These are phyloP conservation scores for Aspergillus ustus DNA, from an alignment of 2,329 filamentous ascomycete species.

Conservation along the genomic window DNA sequence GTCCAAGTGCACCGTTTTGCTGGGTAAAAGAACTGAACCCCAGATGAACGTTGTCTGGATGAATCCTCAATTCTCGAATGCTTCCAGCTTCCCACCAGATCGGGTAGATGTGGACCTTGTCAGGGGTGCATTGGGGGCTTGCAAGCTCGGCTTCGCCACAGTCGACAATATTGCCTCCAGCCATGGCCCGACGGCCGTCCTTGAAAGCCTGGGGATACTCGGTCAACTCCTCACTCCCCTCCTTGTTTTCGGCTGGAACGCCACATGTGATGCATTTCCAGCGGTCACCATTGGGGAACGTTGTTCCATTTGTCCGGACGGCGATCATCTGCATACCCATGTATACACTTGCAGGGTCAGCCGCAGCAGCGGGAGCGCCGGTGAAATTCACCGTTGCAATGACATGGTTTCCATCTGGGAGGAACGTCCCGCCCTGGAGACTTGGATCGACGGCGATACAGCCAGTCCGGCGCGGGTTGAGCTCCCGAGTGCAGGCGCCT, in stretches of 20 bases:
- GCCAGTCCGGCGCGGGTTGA: background rate
- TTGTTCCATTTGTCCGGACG: constrained; percentile 47
- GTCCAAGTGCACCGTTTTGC: constrained; percentile 7
- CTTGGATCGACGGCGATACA: background rate
- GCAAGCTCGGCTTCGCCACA: constrained; percentile 40
- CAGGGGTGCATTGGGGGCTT: constrained; percentile 43
- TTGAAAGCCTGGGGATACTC: constrained; percentile 53
- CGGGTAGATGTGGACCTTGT: constrained; percentile 46
- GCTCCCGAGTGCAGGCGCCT: background rate
- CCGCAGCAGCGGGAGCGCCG: constrained; percentile 47
- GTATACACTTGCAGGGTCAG: constrained; percentile 48
- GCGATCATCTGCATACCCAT: constrained; percentile 48
- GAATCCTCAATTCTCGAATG: background rate
- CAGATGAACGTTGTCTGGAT: background rate
- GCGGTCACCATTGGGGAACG: constrained; percentile 50
- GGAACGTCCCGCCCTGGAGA: background rate
- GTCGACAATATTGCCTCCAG: constrained; percentile 36
- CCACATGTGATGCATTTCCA: constrained; percentile 57
- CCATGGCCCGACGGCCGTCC: constrained; percentile 43
- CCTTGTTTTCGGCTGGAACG: constrained; percentile 39
- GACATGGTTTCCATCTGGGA: background rate
- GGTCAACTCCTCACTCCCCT: constrained; percentile 22
- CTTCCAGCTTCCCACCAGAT: constrained; percentile 31
- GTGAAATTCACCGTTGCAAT: constrained; percentile 37
- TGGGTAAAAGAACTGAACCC: background rate